Evolutionary conservation across 73 alveolate genomes (phyloP), one percentile per base, ranked within the genome.

Genomic region (Halteria grandinella): DNA sequence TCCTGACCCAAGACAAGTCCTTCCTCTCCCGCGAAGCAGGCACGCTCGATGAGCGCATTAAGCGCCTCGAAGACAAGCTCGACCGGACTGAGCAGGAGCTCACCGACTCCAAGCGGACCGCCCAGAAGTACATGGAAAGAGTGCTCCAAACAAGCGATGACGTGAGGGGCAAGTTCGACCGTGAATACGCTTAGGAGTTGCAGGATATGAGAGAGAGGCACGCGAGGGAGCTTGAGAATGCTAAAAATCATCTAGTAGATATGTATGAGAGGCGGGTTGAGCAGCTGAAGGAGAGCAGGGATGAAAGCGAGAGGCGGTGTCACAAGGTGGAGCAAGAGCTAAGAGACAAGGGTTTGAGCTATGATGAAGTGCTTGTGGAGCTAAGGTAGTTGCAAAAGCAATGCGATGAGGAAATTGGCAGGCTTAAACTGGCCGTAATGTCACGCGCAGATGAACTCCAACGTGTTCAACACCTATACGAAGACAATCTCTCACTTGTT

Each of bases 71-170:
- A 52, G 96, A 93, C 75, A 81, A 80, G 53, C 69, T 88, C 33
- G 97, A 93, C 64, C 84, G 94, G 64, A 74, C 85, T 7, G 94
- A 93, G 50, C 75, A 75, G 15, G 98, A 90, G 34, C 75, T 86
- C n/a, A 18, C 71, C 29, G 97, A 90, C 37, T 91, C 93, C 1
- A 89, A 90, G 53, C 73, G 90, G 40, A 45, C 54, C 17, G 92
- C 98, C 29, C 85, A 90, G 55, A 91, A 74, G 51, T 93, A 93
- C 76, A 53, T 93, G 58, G 91, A 85, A 43, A 77, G 88, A 37
- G 81, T 90, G 34, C 91, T 93, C 6, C 73, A 89, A 29, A 57
- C 93, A 31, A 87, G 77, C 44, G 91, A 83, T 39, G 97, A 91
- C 47, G 60, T 49, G 47, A 75, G 79, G 14, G 29, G 59, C 34